Conservation (phyloP, 371 early-diverging fungal genomes). For the Lichtheimia corymbifera region DNA sequence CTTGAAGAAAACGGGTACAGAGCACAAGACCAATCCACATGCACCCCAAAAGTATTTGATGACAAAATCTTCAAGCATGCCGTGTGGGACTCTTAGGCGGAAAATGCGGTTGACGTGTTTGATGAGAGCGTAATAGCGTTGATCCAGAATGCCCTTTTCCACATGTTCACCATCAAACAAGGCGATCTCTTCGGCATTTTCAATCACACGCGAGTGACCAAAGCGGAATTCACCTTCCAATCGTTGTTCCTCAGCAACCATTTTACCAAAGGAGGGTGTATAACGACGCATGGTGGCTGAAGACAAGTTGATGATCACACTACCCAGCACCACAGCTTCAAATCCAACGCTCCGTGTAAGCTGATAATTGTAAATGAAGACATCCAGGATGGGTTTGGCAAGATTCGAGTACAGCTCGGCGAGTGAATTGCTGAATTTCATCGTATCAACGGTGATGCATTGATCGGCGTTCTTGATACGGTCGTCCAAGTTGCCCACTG, state of each 20-base stretch:
- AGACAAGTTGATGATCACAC: conserved; percentile 73
- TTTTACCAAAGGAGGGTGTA: conserved; percentile 88
- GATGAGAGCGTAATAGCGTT: conserved; percentile 74
- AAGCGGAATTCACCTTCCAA: conserved; percentile 90
- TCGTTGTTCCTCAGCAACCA: conserved; percentile 81
- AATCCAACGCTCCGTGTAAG: conserved; percentile 78
- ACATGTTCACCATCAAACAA: conserved; percentile 77
- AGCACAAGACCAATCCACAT: conserved; percentile 85
- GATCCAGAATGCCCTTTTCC: conserved; percentile 77
- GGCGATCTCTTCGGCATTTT: conserved; percentile 91
- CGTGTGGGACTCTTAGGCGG: conserved; percentile 77
- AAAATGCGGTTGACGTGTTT: conserved; percentile 82
- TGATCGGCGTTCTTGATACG: conserved; percentile 91
- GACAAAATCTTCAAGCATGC: conserved; percentile 89
- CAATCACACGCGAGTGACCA: conserved; percentile 82
- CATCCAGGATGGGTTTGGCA: conserved; percentile 87
- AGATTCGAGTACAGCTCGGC: conserved; percentile 82
- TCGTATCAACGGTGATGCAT: conserved; percentile 86
- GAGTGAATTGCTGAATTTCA: conserved; percentile 80
- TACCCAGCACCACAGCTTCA: conserved; percentile 67
- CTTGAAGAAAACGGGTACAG: conserved; percentile 90
- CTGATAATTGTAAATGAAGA: conserved; percentile 85
- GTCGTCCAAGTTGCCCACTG: conserved; percentile 80
- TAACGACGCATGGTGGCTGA: conserved; percentile 73
- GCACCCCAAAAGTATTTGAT: conserved; percentile 96